phyloP scores from a whole-genome alignment of 2,329 filamentous ascomycete species.

The Xylaria arbuscula region DNA sequence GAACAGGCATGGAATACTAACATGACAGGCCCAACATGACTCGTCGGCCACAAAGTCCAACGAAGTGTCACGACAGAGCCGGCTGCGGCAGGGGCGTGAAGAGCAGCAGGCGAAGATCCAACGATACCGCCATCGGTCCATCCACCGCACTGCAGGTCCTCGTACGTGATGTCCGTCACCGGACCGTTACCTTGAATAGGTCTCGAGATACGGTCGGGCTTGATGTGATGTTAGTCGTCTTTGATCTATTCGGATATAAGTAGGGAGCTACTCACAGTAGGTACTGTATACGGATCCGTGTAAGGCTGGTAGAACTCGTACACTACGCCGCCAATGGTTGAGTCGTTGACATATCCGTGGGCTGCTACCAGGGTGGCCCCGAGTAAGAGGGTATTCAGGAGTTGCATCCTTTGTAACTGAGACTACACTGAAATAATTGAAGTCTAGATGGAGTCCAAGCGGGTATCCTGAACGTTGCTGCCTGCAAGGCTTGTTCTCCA shows the following conservation, averaged over 20 bases:
- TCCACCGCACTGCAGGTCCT: slow-evolving; percentile 68
- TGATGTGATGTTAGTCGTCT: slow-evolving; percentile 42
- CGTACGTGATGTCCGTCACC: slow-evolving; percentile 62
- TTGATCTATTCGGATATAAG: neutral
- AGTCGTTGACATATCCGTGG: slow-evolving; percentile 62
- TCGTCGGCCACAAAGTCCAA: slow-evolving; percentile 65
- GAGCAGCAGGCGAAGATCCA: slow-evolving; percentile 62
- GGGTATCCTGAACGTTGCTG: neutral
- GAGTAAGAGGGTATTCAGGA: slow-evolving; percentile 47
- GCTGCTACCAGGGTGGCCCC: slow-evolving; percentile 56
- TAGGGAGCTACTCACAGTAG: slow-evolving; percentile 35
- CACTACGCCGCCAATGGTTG: slow-evolving; percentile 55
- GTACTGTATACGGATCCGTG: slow-evolving; percentile 37
- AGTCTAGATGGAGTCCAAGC: neutral
- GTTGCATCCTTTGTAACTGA: slow-evolving; percentile 43
- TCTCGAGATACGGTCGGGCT: slow-evolving; percentile 66
- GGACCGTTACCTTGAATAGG: slow-evolving; percentile 68
- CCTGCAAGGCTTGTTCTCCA: neutral
- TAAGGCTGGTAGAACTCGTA: slow-evolving; percentile 53
- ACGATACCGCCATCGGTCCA: slow-evolving; percentile 60
- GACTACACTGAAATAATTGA: neutral
- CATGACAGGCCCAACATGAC: slow-evolving; percentile 64
- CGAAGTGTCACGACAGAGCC: slow-evolving; percentile 64
- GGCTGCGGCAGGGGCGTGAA: slow-evolving; percentile 65
- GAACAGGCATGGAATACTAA: slow-evolving; percentile 11